Evolutionary conservation across 2,329 filamentous ascomycete species (phyloP), one percentile per base, ranked within the genome.

Genomic region (Dothideomycetidae sp.): DNA sequence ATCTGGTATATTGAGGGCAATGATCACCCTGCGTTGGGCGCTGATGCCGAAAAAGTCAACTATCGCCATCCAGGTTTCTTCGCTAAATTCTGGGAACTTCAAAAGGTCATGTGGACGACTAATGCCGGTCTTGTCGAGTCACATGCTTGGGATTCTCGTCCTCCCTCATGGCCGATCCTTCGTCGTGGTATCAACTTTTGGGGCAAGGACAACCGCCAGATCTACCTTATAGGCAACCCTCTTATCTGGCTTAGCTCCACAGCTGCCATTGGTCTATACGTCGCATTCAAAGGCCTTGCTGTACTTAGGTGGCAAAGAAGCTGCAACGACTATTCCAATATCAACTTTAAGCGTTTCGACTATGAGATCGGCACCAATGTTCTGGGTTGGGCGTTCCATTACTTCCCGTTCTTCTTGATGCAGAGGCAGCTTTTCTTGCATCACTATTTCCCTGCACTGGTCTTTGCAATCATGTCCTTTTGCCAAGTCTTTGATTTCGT

Each of bases 321-420:
- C 57, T 96, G 69, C 68, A 71, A 74, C 49, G 90, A 98, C 61
- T 96, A 98, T 59, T 63, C 70, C 42, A 76, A 80, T 55, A 58
- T 75, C 33, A 80, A 72, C 28, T 93, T 96, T 70, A 93, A 93
- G 66, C 83, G 90, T 40, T 98, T 96, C 58, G 90, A 96, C 61
- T 96, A 94, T 54, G 90, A 98, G 61, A 75, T 96, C 42, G 90
- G 90, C 44, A 83, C 77, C 37, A 84, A 76, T 12, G 80, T 94
- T 19, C 72, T 98, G 5, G 90, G 81, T 48, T 98, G 90, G 90
- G 84, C 82, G 33, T 79, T 98, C 59, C 90, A 98, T 62, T 98
- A 94, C 67, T 96, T 98, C 68, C 90, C 90, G 9, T 98, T 98
- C 67, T 98, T 77, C 66, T 72, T 98, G 41, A 96, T 98, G 90